These are phyloP conservation scores for Saccharomyces hybrid DNA, from an alignment of 1,139 yeast species.

Conservation along the genomic window DNA sequence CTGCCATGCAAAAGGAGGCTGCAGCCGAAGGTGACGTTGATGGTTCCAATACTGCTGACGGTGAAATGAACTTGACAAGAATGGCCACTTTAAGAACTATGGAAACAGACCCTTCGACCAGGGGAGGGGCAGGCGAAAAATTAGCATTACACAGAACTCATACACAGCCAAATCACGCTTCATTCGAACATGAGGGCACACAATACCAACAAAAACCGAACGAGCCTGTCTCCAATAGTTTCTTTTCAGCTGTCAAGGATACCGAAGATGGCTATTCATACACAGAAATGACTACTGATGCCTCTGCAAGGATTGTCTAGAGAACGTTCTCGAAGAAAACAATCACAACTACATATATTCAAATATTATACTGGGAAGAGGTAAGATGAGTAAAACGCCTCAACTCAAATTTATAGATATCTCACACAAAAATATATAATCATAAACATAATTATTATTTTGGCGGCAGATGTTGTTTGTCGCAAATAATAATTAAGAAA, in stretches of 20 bases:
- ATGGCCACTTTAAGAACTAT: slow-evolving; percentile 11
- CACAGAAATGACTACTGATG: neutral
- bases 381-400: neutral
- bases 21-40: slow-evolving; percentile 1
- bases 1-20: slow-evolving; percentile 33
- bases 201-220: neutral
- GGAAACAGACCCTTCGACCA: slow-evolving; percentile 8
- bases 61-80: slow-evolving; percentile 11
- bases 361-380: neutral
- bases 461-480: neutral
- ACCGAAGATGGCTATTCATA: slow-evolving; percentile 1
- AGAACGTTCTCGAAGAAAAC: neutral
- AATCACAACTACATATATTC: neutral
- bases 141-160: neutral
- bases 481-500: neutral
- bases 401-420: neutral
- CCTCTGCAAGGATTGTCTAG: slow-evolving; percentile 4
- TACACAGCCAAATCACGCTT: neutral
- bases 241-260: slow-evolving; percentile 5
- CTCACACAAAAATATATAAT: neutral
- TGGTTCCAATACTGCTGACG: neutral
- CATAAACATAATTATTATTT: neutral
- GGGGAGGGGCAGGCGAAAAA: neutral
- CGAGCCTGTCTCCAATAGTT: slow-evolving; percentile 1
- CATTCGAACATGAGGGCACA: neutral